These are phyloP conservation scores for Aspergillus thermomutatus DNA, from an alignment of 2,329 filamentous ascomycete genomes.

Conservation along the genomic window DNA sequence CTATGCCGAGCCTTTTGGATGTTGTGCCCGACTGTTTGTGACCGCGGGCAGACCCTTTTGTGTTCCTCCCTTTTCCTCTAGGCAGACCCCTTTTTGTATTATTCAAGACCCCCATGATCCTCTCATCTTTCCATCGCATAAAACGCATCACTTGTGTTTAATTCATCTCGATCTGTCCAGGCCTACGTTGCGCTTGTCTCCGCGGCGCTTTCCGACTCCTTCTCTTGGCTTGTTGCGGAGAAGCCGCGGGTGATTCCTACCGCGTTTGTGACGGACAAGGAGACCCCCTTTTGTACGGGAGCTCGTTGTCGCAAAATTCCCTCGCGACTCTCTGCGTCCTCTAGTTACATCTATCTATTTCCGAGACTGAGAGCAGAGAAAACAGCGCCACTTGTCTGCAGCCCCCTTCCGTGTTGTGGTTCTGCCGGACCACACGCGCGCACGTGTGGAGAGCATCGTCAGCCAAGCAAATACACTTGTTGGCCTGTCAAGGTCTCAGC, in stretches of 20 bases:
- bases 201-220: not conserved
- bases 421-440: not conserved
- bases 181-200: not conserved
- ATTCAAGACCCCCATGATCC: not conserved
- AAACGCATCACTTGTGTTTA: not conserved
- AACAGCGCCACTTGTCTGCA: not conserved
- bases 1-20: constrained; percentile 11
- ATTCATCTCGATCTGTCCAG: not conserved
- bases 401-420: not conserved
- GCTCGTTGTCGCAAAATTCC: not conserved
- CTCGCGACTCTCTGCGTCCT: not conserved
- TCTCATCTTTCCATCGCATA: not conserved
- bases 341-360: not conserved
- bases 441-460: not conserved
- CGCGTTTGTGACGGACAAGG: not conserved
- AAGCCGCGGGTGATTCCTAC: not conserved
- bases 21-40: not conserved
- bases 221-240: not conserved
- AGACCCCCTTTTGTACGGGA: not conserved
- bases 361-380: not conserved
- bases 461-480: not conserved
- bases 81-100: not conserved
- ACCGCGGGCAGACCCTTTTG: not conserved
- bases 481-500: not conserved
- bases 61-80: not conserved